phyloP scores from a whole-genome alignment of 202 grass and related monocot species.

The Setaria viridis region DNA sequence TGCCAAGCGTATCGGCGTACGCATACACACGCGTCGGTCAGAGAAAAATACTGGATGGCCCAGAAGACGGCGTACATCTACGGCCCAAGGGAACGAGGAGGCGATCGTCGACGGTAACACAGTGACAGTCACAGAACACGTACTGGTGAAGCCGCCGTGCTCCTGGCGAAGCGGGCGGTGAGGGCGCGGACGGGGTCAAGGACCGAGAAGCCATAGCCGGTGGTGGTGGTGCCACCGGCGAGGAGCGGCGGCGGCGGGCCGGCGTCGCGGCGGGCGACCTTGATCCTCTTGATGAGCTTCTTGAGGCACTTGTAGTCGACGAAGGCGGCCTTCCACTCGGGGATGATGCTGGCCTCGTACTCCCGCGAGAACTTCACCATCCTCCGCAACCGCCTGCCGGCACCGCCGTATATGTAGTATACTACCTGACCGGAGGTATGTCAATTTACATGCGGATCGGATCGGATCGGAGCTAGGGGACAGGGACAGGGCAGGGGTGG shows the following conservation, averaged over 20 bases:
- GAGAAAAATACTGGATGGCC: background rate
- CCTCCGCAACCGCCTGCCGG: background rate
- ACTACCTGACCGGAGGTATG: background rate
- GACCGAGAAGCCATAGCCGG: conserved; percentile 59
- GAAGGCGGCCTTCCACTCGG: conserved; percentile 79
- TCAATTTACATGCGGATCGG: background rate
- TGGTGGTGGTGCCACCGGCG: background rate
- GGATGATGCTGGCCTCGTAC: conserved; percentile 90
- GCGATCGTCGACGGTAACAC: background rate
- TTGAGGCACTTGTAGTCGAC: conserved; percentile 93
- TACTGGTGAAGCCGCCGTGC: conserved; percentile 3
- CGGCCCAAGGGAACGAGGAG: background rate
- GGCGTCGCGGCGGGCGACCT: conserved; percentile 52
- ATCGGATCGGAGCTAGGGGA: background rate
- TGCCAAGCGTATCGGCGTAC: conserved; percentile 15
- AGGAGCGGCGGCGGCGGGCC: background rate
- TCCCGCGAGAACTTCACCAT: conserved; percentile 99
- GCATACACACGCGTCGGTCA: conserved; percentile 1
- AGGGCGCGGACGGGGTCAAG: conserved; percentile 69
- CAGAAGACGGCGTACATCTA: background rate
- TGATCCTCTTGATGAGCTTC: conserved; percentile 91
- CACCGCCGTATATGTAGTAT: background rate
- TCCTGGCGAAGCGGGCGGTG: conserved; percentile 43
- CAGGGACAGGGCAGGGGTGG: conserved; percentile 47
- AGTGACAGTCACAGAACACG: background rate